phyloP scores from a whole-genome alignment of 495 filamentous ascomycete species.

The Parmelia sp. region DNA sequence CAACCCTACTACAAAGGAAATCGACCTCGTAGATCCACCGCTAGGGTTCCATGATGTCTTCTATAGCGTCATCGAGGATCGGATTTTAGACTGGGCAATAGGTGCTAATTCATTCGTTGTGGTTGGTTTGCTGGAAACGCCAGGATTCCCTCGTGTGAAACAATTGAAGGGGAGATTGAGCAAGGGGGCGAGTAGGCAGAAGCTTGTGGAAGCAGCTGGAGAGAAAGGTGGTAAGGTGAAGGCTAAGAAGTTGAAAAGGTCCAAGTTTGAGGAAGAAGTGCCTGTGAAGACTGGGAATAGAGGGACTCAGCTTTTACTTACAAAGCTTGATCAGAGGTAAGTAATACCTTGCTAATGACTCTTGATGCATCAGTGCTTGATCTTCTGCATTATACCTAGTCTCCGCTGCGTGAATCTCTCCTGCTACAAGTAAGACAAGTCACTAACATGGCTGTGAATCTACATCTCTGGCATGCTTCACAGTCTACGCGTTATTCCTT shows the following conservation, averaged over 20 bases:
- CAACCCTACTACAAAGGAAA: constrained; percentile 59
- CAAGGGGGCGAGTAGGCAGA: constrained; percentile 46
- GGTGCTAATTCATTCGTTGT: constrained; percentile 77
- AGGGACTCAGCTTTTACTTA: constrained; percentile 32
- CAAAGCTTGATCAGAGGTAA: constrained; percentile 21
- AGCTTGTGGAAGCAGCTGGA: constrained; percentile 44
- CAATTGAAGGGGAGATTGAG: constrained; percentile 61
- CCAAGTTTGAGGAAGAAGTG: constrained; percentile 31
- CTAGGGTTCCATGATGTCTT: constrained; percentile 72
- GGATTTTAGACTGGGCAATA: constrained; percentile 79
- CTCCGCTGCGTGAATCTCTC: background rate
- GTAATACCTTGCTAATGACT: too few relatives aligned
- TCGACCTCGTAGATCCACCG: constrained; percentile 66
- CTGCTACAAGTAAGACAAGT: background rate
- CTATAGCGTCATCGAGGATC: constrained; percentile 66
- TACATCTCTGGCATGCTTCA: background rate
- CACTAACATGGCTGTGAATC: background rate
- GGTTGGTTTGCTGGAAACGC: constrained; percentile 69
- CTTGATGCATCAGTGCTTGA: background rate
- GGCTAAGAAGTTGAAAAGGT: constrained; percentile 40
- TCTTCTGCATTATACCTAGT: background rate
- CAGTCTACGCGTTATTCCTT: background rate
- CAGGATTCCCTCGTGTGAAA: constrained; percentile 61
- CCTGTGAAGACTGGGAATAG: constrained; percentile 31
- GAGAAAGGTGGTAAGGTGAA: background rate